Conservation (phyloP, 495 filamentous ascomycete genomes). For the Podospora sp. region DNA sequence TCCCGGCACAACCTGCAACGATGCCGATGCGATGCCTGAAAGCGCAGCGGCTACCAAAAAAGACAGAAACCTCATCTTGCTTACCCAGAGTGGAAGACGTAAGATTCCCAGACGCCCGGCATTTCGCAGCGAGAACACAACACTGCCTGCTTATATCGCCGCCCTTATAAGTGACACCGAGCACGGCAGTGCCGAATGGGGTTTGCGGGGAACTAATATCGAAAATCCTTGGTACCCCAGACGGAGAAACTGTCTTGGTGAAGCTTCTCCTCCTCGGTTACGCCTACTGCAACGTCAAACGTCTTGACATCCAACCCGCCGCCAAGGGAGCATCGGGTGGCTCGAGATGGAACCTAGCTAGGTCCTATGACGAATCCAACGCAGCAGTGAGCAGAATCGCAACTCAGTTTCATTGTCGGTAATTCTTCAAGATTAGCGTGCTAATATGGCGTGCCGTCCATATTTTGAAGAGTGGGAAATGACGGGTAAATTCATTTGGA, state of each 20-base stretch:
- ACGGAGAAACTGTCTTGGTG: not conserved
- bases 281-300: not conserved
- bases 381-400: too few relatives aligned
- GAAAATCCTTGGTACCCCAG: not conserved
- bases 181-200: not conserved
- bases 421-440: not conserved
- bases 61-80: constrained; percentile 23
- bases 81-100: not conserved
- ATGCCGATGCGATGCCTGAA: constrained; percentile 28
- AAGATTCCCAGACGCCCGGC: not conserved
- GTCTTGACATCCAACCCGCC: not conserved
- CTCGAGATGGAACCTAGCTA: not conserved
- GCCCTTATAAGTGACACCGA: not conserved
- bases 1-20: constrained; percentile 51
- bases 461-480: not conserved
- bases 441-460: not conserved
- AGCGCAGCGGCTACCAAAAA: constrained; percentile 24
- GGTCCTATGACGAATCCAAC: not conserved
- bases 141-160: not conserved
- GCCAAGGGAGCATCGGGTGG: not conserved
- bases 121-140: not conserved
- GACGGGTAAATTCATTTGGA: not conserved
- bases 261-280: not conserved
- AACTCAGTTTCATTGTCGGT: not conserved
- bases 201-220: not conserved